Evolutionary conservation across 1,284 basidiomycete species (phyloP).

Genomic region (Leucoagaricus sp.): DNA sequence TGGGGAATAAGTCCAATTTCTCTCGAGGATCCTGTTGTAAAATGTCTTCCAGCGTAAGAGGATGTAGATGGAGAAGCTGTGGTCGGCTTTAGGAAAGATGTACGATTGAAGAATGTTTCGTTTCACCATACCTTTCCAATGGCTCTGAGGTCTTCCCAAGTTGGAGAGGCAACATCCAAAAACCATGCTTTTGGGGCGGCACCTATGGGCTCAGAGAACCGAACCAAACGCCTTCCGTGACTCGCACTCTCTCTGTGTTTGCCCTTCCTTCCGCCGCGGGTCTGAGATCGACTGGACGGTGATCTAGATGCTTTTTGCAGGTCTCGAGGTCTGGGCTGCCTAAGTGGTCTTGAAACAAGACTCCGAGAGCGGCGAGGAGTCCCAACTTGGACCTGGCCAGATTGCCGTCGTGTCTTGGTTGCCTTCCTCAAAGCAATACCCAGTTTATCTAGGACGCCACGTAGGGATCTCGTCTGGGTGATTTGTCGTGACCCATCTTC

Average conservation of each 20-base stretch:
- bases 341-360: conserved; percentile 6
- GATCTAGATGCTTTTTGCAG: conserved; percentile 17
- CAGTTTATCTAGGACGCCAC: conserved; percentile 56
- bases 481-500: conserved; percentile 33
- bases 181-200: conserved; percentile 71
- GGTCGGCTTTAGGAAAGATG: conserved; percentile 1
- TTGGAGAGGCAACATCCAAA: conserved; percentile 89
- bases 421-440: conserved; percentile 51
- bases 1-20: conserved; percentile 89
- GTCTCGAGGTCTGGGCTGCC: conserved; percentile 2
- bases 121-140: conserved; percentile 70
- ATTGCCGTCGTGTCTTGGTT: conserved; percentile 23
- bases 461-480: conserved; percentile 58
- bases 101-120: not conserved
- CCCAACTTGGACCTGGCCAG: not conserved
- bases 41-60: conserved; percentile 93
- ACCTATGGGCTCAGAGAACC: conserved; percentile 5
- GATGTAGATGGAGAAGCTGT: conserved; percentile 87
- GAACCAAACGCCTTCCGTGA: conserved; percentile 7
- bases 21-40: conserved; percentile 93
- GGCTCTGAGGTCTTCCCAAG: conserved; percentile 87
- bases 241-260: conserved; percentile 28
- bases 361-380: not conserved
- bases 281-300: conserved; percentile 35
- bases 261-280: conserved; percentile 40